Base-by-base conservation (phyloP, 352 stramenopile species). In the Globisporangium camurandrum region DNA sequence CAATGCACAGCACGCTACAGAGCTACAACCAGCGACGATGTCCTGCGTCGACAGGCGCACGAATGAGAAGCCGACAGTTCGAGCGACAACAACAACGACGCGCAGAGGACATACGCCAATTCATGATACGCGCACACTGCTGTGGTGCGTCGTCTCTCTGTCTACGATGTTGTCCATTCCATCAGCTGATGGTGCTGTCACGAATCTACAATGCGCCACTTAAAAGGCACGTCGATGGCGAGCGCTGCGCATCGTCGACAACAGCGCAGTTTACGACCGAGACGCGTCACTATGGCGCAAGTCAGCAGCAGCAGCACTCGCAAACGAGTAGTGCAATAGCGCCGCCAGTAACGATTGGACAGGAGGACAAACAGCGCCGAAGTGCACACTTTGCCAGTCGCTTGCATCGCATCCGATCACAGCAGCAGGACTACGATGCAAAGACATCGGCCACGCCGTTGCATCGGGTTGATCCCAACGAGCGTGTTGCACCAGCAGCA, bases 351-450 rank as follows among this genome's bases (percentile, higher is more conserved):
- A 43, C 50, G 6, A 51, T 84, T 6, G 69, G 66, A 0, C 69
- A 78, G 49, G 62, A 79, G 55, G 72, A 82, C 9, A 82, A 82
- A 40, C 69, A 76, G 38, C 63, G 49, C 7, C 62, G 64, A 14
- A 43, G 71, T 14, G 51, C 58, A 9, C 59, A 59, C 8, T 77
- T 78, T 31, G 46, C 44, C 10, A 64, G 45, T 20, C 59, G 73
- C 11, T 44, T 84, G 19, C 62, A 77, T 9, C 59, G 70, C 38
- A 67, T 84, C 46, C 59, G 66, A 17, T 19, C 46, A 28, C 53
- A 75, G 20, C 67, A 78, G 34, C 49, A 75, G 17, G 41, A 61
- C 14, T 71, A 81, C 54, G 49, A 71, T 36, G 30, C 54, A 12
- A 53, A 62, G 49, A 58, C 61, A 9, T 49, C 45, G 19, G n/a